Percentiles rank a stretch among this genome's conserved stretches.
These are phyloP conservation scores for Massarina eburnea DNA, from an alignment of 2,329 filamentous ascomycete genomes.

Conservation along the genomic window DNA sequence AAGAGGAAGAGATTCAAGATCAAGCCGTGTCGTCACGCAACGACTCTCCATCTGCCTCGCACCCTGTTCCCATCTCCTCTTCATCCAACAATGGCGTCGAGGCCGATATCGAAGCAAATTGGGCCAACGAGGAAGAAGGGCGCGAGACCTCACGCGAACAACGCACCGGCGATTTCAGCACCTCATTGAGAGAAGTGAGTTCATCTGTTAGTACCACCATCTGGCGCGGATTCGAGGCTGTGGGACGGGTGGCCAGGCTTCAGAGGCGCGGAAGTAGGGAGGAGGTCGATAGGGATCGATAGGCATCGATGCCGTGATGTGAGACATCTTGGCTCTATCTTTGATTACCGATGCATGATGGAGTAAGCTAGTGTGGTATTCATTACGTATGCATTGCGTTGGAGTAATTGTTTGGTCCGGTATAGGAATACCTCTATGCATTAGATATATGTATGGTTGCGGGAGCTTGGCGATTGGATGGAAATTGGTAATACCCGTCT, in stretches of 20 bases:
- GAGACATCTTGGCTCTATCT: not conserved
- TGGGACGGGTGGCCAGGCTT: slow-evolving; percentile 31
- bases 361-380: not conserved
- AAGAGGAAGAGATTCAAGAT: slow-evolving; percentile 48
- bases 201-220: slow-evolving; percentile 39
- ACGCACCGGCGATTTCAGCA: slow-evolving; percentile 18
- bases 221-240: slow-evolving; percentile 39
- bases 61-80: slow-evolving; percentile 46
- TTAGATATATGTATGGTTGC: no score
- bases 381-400: slow-evolving; percentile 10
- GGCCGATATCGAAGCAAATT: slow-evolving; percentile 39
- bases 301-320: no score
- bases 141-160: slow-evolving; percentile 15
- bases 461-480: not conserved
- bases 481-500: not conserved
- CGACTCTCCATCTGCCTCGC: slow-evolving; percentile 53
- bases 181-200: slow-evolving; percentile 32
- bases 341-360: not conserved
- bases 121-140: slow-evolving; percentile 40
- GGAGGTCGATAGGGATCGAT: slow-evolving; percentile 39
- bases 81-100: slow-evolving; percentile 2
- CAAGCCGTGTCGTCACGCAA: slow-evolving; percentile 50
- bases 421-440: no score
- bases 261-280: slow-evolving; percentile 31
- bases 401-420: slow-evolving; percentile 3